A percentile compares a stretch with the other conserved stretches of the same genome.
phyloP scores from a whole-genome alignment of 495 filamentous ascomycete species.

The Lindgomyces ingoldianus region DNA sequence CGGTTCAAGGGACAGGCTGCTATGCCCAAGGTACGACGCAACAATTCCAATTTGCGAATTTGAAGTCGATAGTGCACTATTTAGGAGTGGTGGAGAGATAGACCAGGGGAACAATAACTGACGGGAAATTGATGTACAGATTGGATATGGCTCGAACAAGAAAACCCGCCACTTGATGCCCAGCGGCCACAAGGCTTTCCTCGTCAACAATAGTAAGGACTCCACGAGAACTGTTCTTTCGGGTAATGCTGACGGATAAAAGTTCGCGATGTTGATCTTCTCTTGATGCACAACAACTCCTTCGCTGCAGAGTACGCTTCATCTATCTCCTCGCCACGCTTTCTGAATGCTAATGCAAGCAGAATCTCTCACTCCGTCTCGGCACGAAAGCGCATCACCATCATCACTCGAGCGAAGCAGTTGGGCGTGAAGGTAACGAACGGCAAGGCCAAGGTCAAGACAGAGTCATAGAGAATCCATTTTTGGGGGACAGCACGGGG shows the following conservation, averaged over 20 bases:
- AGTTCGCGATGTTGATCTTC: conserved; percentile 86
- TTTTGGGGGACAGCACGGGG: conserved; percentile 12
- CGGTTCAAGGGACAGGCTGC: conserved; percentile 91
- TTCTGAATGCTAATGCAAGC: too few species aligned
- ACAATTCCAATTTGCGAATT: background rate
- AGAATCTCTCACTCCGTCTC: conserved; percentile 98
- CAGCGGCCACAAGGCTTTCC: conserved; percentile 98
- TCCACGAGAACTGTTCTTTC: background rate
- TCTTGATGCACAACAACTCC: conserved; percentile 99
- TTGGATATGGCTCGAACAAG: conserved; percentile 97
- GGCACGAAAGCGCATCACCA: conserved; percentile 96
- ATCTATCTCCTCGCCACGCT: too few species aligned
- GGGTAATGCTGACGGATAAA: background rate
- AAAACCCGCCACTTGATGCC: conserved; percentile 99
- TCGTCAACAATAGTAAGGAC: conserved; percentile 76
- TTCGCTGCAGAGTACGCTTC: conserved; percentile 91
- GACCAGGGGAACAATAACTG: conserved; percentile 21
- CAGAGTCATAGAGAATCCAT: conserved; percentile 71
- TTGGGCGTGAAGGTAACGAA: conserved; percentile 99
- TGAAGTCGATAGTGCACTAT: background rate
- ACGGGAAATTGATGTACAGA: conserved; percentile 55
- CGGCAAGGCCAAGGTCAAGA: conserved; percentile 95
- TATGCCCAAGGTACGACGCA: conserved; percentile 88
- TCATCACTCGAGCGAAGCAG: conserved; percentile 93
- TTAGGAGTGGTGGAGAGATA: conserved; percentile 1